phyloP scores from a whole-genome alignment of 768 basidiomycete genomes.

The Calocybe indica region DNA sequence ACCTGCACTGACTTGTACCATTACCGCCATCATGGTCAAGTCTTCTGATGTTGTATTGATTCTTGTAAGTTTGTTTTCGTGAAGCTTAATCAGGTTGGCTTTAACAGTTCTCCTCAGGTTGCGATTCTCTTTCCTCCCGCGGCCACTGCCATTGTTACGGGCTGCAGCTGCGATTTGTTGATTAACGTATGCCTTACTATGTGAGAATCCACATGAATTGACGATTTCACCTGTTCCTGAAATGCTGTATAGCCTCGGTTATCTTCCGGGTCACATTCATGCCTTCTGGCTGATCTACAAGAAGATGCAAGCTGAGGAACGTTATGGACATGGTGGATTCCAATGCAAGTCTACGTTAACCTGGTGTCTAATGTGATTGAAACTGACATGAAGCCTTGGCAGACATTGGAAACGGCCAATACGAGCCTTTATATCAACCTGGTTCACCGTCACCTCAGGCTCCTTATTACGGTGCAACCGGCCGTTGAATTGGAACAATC shows the following conservation, averaged over 20 bases:
- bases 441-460: slow-evolving; percentile 18
- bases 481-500: slow-evolving; percentile 12
- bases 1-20: not conserved
- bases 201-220: slow-evolving; percentile 33
- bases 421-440: slow-evolving; percentile 31
- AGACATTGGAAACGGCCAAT: slow-evolving; percentile 38
- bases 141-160: slow-evolving; percentile 69
- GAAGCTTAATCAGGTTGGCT: not conserved
- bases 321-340: slow-evolving; percentile 73
- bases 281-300: slow-evolving; percentile 89
- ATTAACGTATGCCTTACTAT: slow-evolving; percentile 79
- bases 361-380: not conserved
- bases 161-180: slow-evolving; percentile 82
- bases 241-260: slow-evolving; percentile 51
- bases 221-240: no score
- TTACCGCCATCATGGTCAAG: slow-evolving; percentile 37
- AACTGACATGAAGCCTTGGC: slow-evolving; percentile 1
- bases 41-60: slow-evolving; percentile 77
- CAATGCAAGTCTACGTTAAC: slow-evolving; percentile 47
- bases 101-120: slow-evolving; percentile 34
- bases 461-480: slow-evolving; percentile 39
- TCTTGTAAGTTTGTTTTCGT: slow-evolving; percentile 39
- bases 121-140: slow-evolving; percentile 81
- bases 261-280: slow-evolving; percentile 68
- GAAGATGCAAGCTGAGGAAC: slow-evolving; percentile 84